Conservation (phyloP, 257 asterid species). For the Solanum habrochaites region DNA sequence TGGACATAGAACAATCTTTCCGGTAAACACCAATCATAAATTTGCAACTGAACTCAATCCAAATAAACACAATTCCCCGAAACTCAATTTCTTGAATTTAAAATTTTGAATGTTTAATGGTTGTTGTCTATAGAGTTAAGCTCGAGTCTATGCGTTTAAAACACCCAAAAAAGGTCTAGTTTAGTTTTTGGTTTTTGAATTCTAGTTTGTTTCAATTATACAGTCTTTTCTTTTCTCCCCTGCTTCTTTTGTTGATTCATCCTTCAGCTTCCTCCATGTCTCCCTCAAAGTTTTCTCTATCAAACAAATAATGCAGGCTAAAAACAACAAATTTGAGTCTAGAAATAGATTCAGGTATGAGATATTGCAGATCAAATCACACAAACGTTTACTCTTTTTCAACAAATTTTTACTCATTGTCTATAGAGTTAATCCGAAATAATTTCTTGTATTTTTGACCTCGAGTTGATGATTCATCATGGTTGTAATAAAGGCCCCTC, state of each 20-base stretch:
- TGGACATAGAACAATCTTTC: not conserved
- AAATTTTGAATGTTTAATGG: not conserved
- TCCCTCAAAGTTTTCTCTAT: not conserved
- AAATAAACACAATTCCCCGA: not conserved
- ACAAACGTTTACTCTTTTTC: not conserved
- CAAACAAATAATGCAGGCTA: not conserved
- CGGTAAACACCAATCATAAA: not conserved
- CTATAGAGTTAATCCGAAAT: not conserved
- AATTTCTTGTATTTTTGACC: not conserved
- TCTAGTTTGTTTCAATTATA: not conserved
- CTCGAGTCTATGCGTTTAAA: no score
- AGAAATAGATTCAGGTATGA: not conserved
- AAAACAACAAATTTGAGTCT: not conserved
- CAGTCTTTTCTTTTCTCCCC: not conserved
- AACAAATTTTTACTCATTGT: not conserved
- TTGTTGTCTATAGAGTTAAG: not conserved
- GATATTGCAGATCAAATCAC: not conserved
- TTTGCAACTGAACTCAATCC: not conserved
- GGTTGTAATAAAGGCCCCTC: not conserved
- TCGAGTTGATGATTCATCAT: not conserved
- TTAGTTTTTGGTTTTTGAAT: not conserved
- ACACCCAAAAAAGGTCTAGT: not conserved
- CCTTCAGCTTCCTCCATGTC: not conserved
- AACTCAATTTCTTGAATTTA: not conserved
- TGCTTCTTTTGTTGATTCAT: not conserved